These are phyloP conservation scores for Fragaria iinumae DNA, from an alignment of 306 rosid species.

Conservation along the genomic window DNA sequence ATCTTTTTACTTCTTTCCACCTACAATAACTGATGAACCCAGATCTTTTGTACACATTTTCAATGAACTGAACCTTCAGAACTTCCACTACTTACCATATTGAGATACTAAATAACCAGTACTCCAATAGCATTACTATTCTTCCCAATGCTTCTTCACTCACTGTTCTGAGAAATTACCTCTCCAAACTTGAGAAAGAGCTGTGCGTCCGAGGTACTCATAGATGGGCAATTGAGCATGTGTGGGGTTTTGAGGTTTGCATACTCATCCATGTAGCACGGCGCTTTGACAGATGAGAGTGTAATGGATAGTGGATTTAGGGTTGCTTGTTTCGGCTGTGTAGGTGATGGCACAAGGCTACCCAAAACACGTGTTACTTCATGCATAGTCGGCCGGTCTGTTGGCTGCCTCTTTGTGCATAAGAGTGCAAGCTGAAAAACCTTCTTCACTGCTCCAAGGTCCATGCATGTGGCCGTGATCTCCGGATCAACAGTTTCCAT, in stretches of 20 bases:
- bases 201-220: slow-evolving; percentile 91
- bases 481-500: slow-evolving; percentile 93
- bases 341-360: slow-evolving; percentile 43
- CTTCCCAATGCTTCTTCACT: slow-evolving; percentile 27
- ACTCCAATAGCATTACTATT: too few species aligned
- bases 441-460: slow-evolving; percentile 78
- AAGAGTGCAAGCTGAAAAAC: slow-evolving; percentile 82
- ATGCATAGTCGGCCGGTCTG: slow-evolving; percentile 85
- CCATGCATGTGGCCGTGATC: slow-evolving; percentile 72
- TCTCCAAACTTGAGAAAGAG: slow-evolving; percentile 90
- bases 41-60: slow-evolving; percentile 44
- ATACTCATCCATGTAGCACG: slow-evolving; percentile 77
- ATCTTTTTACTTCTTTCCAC: slow-evolving; percentile 23
- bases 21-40: slow-evolving; percentile 11
- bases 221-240: slow-evolving; percentile 69
- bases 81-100: slow-evolving; percentile 7
- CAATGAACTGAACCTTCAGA: background rate
- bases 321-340: slow-evolving; percentile 35
- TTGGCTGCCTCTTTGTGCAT: slow-evolving; percentile 77
- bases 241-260: slow-evolving; percentile 78
- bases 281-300: slow-evolving; percentile 42
- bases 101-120: background rate
- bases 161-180: slow-evolving; percentile 86
- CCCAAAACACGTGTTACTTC: slow-evolving; percentile 75
- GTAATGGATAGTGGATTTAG: slow-evolving; percentile 24